Evolutionary conservation across 768 basidiomycete genomes (phyloP), one percentile per base, ranked within the genome.

Genomic region (Imleria badia): DNA sequence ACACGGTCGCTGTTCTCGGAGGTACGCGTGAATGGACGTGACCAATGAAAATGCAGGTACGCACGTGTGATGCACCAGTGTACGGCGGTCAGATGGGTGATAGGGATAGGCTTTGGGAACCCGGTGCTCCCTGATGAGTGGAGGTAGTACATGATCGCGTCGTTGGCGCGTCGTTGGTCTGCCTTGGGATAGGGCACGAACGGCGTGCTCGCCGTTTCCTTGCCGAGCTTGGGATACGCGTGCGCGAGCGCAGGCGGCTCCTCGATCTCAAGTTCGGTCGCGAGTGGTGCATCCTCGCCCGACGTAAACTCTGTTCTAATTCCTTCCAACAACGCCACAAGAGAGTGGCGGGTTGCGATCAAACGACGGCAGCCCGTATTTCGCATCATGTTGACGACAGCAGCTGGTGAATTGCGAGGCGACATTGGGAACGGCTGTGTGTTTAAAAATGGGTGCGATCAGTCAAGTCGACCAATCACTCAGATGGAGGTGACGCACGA

Each of bases 41-140:
- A 62, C 66, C 58, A 10, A 10, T 39, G 39, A 38, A n/a, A 6
- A 40, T n/a, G 20, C 10, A n/a, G 12, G 12, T 2, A 59, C 48
- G 8, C 57, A 80, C 77, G 65, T 29, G 68, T 63, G n/a, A 58
- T 52, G 14, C 67, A 69, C 70, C 74, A 76, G 33, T 76, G 68
- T 4, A 67, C 31, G 9, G 69, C 42, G 12, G 60, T 66, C 13
- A 61, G 54, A 40, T 73, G 66, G 0, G 68, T 73, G 31, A 75
- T 67, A 3, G 69, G 62, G n/a, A 81, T 73, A 9, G 75, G 60
- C 51, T 77, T 80, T 0, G 79, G 78, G 43, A 76, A 70, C 3
- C 78, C 77, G 0, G 79, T 78, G 46, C 78, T 79, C 15, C 79
- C 79, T 4, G 81, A 81, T 0, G 81, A 81, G 54, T 81, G 78